Base-by-base conservation (phyloP, 805 yeast genomes). In the Cyberlindnera japonica region DNA sequence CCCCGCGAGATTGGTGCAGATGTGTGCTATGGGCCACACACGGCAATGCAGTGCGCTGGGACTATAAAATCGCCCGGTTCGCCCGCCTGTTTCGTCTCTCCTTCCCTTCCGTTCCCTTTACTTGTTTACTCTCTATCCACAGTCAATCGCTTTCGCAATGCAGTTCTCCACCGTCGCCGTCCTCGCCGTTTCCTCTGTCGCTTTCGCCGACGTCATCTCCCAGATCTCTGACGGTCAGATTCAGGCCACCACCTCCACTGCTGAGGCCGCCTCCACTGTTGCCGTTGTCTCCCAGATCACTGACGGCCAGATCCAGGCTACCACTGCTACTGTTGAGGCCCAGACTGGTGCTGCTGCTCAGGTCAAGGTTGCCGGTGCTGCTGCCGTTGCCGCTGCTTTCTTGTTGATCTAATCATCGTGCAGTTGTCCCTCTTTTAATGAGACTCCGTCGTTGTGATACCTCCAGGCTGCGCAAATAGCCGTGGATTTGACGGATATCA, bases 221-320 rank as follows among this genome's bases (percentile, higher is more conserved):
- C 28, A 25, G 28, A 25, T 25, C n/a, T 7, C 14, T 25, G 28
- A 25, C 28, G 28, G 28, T 25, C 28, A 25, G 28, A 25, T 25
- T 15, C 28, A 25, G 28, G 28, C 28, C 28, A 25, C 28, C 28
- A 25, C 28, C 28, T 25, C 28, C n/a, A 25, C 28, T 15, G 28
- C 28, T 25, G 28, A n/a, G 7, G 14, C 28, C 9, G 28, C 6
- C 6, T 25, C 28, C n/a, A 25, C 28, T 13, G 28, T 12, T 25
- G 28, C 9, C 6, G 28, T 25, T 15, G 18, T 27, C 30, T 27
- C 30, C 30, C 30, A 27, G 30, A 27, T 27, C 18, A 12, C 13
- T 15, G 30, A 27, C 30, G 30, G 30, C 13, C 30, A 27, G 30
- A 27, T 27, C 30, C 30, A 27, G 30, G 30, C 30, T 27, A 27